Evolutionary conservation across 2,329 filamentous ascomycete species (phyloP).

Genomic region (Ophiognomonia clavigignenti-juglandacearum): DNA sequence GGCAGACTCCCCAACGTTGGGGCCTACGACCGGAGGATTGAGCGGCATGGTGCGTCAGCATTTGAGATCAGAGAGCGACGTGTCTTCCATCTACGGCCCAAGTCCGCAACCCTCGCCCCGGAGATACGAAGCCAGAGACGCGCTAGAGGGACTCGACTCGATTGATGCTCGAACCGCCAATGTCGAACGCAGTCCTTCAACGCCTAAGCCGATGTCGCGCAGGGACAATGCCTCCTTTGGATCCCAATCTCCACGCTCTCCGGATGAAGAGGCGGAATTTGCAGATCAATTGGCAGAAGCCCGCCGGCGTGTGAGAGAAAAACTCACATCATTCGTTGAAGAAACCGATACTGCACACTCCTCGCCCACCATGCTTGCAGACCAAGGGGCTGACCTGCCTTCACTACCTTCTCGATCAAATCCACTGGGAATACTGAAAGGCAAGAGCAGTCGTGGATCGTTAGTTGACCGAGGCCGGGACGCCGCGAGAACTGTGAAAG

Average conservation of each 20-base stretch:
- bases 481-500: constrained; percentile 53
- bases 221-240: constrained; percentile 1
- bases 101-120: not conserved
- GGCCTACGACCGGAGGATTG: constrained; percentile 58
- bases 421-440: constrained; percentile 58
- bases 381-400: constrained; percentile 28
- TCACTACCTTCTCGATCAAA: constrained; percentile 39
- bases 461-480: constrained; percentile 37
- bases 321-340: constrained; percentile 64
- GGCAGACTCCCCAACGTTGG: constrained; percentile 74
- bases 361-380: constrained; percentile 27
- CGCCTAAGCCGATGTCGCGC: not conserved
- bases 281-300: constrained; percentile 67
- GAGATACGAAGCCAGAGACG: constrained; percentile 3
- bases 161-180: not conserved
- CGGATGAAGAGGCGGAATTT: constrained; percentile 62
- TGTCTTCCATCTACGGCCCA: constrained; percentile 69
- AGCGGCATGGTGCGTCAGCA: constrained; percentile 82
- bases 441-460: constrained; percentile 54
- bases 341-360: constrained; percentile 48
- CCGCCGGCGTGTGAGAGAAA: constrained; percentile 67
- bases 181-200: constrained; percentile 19
- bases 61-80: constrained; percentile 72
- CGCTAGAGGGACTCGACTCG: constrained; percentile 3
- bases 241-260: constrained; percentile 7